These are phyloP conservation scores for Cytospora leucostoma DNA, from an alignment of 2,329 filamentous ascomycete genomes.

Conservation along the genomic window DNA sequence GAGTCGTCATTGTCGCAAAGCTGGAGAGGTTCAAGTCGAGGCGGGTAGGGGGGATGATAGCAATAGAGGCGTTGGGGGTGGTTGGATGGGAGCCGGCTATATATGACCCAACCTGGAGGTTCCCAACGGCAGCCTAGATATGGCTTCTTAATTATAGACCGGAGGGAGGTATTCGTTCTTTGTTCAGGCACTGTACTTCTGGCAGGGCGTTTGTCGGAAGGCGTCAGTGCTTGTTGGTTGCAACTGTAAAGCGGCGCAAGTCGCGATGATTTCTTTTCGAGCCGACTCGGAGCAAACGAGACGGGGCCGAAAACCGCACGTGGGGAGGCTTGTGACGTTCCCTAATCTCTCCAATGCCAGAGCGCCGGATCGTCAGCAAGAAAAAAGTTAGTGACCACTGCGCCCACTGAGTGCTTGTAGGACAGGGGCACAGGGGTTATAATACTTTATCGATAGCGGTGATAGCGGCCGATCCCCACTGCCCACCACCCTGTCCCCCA, in stretches of 20 bases:
- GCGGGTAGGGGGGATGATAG: neutral
- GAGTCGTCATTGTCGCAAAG: slow-evolving; percentile 9
- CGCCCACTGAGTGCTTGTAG: neutral
- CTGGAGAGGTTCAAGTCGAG: neutral
- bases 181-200: neutral
- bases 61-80: neutral
- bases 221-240: slow-evolving; percentile 23
- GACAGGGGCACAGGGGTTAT: neutral
- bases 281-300: neutral
- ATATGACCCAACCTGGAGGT: neutral
- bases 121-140: neutral
- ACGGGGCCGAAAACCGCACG: neutral
- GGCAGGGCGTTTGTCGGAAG: neutral
- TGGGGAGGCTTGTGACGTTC: neutral
- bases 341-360: slow-evolving; percentile 21
- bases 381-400: neutral
- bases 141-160: neutral
- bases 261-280: neutral
- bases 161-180: neutral
- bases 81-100: neutral
- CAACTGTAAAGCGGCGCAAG: slow-evolving; percentile 11
- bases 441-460: slow-evolving; percentile 20
- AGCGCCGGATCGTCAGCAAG: slow-evolving; percentile 25
- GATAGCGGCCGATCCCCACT: neutral
- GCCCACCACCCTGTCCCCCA: neutral